A percentile compares a stretch with the other conserved stretches of the same genome.
Conservation (phyloP, 164 flowering plant genomes). For the Nelumbo lutea region DNA sequence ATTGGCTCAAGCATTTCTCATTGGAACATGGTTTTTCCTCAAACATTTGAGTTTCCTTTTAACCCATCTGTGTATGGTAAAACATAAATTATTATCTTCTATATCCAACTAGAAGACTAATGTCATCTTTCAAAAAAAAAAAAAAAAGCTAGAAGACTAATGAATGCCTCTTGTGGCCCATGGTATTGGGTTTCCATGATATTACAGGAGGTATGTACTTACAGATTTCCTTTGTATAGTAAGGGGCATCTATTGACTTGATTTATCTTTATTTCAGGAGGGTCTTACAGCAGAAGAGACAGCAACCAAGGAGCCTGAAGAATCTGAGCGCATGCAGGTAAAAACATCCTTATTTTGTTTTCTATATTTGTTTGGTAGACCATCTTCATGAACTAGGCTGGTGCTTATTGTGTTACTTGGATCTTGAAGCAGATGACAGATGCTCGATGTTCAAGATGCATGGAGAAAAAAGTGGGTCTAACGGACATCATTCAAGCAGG, state of each 20-base stretch:
- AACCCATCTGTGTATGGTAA: too few relatives aligned
- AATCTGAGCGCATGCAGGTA: slow-evolving; percentile 76
- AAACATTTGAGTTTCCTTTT: too few relatives aligned
- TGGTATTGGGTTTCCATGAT: too few relatives aligned
- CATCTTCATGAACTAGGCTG: neutral
- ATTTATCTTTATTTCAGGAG: slow-evolving; percentile 43
- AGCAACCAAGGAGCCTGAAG: slow-evolving; percentile 72
- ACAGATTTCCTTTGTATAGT: neutral
- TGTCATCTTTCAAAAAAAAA: too few relatives aligned
- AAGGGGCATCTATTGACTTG: neutral
- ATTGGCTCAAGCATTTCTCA: too few relatives aligned
- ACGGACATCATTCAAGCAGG: slow-evolving; percentile 78
- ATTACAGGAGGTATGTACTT: neutral
- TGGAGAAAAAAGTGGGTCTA: slow-evolving; percentile 69
- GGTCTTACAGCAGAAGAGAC: slow-evolving; percentile 81
- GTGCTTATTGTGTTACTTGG: slow-evolving; percentile 9
- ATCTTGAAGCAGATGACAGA: slow-evolving; percentile 75
- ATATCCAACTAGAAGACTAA: too few relatives aligned
- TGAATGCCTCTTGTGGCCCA: too few relatives aligned
- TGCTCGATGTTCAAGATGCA: slow-evolving; percentile 85
- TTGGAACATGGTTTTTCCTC: too few relatives aligned
- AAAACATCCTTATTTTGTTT: neutral
- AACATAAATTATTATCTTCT: too few relatives aligned
- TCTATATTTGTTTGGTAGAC: neutral
- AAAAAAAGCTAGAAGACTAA: too few relatives aligned